Conservation (phyloP, 306 rosid species). For the Canavalia ensiformis region DNA sequence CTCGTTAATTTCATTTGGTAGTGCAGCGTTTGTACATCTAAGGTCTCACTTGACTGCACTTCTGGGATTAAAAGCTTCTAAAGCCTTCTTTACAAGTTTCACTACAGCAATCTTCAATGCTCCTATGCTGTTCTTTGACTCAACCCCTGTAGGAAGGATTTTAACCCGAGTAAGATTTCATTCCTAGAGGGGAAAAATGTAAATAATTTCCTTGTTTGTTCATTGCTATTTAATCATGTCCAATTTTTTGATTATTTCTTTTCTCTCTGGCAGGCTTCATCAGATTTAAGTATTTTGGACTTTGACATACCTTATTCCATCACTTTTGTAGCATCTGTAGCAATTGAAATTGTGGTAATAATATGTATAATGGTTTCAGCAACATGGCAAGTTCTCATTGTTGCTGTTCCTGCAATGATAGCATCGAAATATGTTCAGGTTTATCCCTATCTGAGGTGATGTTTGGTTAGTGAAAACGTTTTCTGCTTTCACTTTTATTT, state of each 20-base stretch:
- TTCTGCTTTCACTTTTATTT: no score
- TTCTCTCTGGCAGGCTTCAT: slow-evolving; percentile 70
- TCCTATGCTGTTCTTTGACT: slow-evolving; percentile 89
- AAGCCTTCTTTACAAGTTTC: slow-evolving; percentile 69
- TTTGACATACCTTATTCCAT: slow-evolving; percentile 71
- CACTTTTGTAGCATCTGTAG: slow-evolving; percentile 47
- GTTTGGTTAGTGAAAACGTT: no score
- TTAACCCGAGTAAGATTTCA: slow-evolving; percentile 71
- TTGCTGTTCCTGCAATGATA: slow-evolving; percentile 64
- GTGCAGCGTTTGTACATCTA: slow-evolving; percentile 57
- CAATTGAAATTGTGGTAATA: slow-evolving; percentile 50
- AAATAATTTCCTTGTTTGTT: not conserved
- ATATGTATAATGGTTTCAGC: slow-evolving; percentile 69
- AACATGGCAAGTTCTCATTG: slow-evolving; percentile 88
- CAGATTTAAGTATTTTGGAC: slow-evolving; percentile 87
- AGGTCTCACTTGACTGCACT: slow-evolving; percentile 56
- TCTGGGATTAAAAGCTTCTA: slow-evolving; percentile 82
- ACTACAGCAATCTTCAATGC: slow-evolving; percentile 75
- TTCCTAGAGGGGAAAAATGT: not conserved
- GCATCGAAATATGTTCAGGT: slow-evolving; percentile 70
- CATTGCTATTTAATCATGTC: slow-evolving; percentile 25
- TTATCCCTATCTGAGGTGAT: not conserved
- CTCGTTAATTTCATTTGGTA: slow-evolving; percentile 58
- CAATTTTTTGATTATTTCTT: not conserved
- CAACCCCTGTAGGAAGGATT: slow-evolving; percentile 84